These are phyloP conservation scores for Tripterygium wilfordii DNA, from an alignment of 177 flowering plant species.

Conservation along the genomic window DNA sequence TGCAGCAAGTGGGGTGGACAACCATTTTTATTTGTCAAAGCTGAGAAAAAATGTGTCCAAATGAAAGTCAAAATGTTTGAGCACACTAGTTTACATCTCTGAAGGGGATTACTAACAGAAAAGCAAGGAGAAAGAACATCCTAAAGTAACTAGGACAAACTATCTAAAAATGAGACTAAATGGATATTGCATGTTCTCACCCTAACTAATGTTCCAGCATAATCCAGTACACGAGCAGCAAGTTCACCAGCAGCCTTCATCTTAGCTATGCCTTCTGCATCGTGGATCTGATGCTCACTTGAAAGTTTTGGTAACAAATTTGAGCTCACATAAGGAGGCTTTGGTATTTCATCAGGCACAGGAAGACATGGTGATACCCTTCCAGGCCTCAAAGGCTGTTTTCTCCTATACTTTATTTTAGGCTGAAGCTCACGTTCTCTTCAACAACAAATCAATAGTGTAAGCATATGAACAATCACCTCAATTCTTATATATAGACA, in stretches of 20 bases:
- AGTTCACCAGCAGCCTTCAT: conserved; percentile 93
- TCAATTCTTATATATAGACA: no score
- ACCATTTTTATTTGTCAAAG: no score
- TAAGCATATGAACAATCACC: no score
- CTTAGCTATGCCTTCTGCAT: conserved; percentile 63
- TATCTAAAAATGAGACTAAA: not conserved
- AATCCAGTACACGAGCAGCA: conserved; percentile 85
- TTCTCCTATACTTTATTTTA: conserved; percentile 25
- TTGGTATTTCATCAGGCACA: conserved; percentile 83
- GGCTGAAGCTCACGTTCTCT: conserved; percentile 61
- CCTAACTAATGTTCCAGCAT: conserved; percentile 88
- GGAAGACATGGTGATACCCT: conserved; percentile 68
- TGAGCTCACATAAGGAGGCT: conserved; percentile 77
- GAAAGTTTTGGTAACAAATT: conserved; percentile 59
- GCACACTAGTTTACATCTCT: no score
- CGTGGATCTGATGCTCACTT: conserved; percentile 66
- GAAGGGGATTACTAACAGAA: no score
- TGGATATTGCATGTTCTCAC: conserved; percentile 31
- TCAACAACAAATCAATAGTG: conserved; percentile 7
- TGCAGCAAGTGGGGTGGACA: no score
- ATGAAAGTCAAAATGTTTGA: no score
- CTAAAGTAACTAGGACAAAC: not conserved
- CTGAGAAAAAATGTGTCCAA: no score
- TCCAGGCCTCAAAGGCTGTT: conserved; percentile 73
- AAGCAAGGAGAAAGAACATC: not conserved